Evolutionary conservation across 108 stramenopile genomes (phyloP), one percentile per base, ranked within the genome.

Genomic region (Pseudonitzschia delicatissima): DNA sequence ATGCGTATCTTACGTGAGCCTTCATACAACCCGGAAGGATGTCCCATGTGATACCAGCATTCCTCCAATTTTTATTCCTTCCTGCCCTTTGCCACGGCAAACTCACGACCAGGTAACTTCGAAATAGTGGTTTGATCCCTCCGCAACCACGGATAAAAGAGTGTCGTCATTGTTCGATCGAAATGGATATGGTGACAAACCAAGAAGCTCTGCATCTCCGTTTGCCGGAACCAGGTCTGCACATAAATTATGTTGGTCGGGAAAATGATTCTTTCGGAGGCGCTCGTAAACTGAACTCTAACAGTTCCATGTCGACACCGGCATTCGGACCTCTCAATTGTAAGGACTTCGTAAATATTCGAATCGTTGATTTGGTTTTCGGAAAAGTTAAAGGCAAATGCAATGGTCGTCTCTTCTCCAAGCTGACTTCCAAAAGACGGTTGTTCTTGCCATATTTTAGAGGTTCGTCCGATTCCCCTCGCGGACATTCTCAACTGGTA

Each of bases 331-430:
- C 82, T 25, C 71, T 64, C 12, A 85, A 11, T 2, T 72, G 50
- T 15, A 85, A n/a, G 68, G 11, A 88, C 35, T 15, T 76, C 57
- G 12, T 72, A 82, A 0, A 72, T 62, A 26, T 67, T 76, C 25
- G 73, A 51, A 13, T 62, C 39, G 11, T 47, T 64, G 0, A 77
- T 18, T 40, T 82, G 61, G 3, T 53, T 63, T 0, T 36, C 57
- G 5, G 42, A 33, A 70, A 65, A 87, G 2, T 67, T 73, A 62
- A 80, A 68, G 3, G 37, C 44, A 12, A 69, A 48, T 3, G 58
- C 29, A 49, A 87, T 75, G 36, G 67, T 70, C 25, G 74, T 66
- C 74, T 80, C 84, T 42, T 80, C 79, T 9, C 69, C 72, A 45
- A 84, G 77, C 37, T 62, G 57, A 4, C 75, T 76, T 44, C 48